These are phyloP conservation scores for Beauveria medogensis DNA, from an alignment of 2,329 filamentous ascomycete species.

Conservation along the genomic window DNA sequence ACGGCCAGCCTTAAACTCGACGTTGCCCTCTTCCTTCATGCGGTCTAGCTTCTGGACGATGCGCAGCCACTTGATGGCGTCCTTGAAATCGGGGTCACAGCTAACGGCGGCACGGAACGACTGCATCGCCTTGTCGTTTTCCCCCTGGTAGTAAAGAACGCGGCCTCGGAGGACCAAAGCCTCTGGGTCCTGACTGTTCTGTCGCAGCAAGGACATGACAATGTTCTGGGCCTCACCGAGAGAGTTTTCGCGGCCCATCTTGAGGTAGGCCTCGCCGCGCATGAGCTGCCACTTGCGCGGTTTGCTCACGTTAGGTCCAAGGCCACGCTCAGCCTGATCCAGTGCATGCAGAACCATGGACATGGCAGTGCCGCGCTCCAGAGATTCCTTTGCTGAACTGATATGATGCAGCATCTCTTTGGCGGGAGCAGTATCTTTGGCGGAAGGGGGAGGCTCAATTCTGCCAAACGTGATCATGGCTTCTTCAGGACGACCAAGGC, in stretches of 20 bases:
- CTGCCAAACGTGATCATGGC: constrained; percentile 74
- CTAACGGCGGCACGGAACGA: constrained; percentile 84
- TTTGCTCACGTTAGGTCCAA: constrained; percentile 67
- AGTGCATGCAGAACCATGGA: constrained; percentile 91
- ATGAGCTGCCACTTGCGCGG: constrained; percentile 92
- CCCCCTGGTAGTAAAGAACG: constrained; percentile 81
- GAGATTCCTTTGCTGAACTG: constrained; percentile 66
- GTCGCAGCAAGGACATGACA: constrained; percentile 76
- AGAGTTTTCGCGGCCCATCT: constrained; percentile 84
- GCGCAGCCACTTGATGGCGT: constrained; percentile 80
- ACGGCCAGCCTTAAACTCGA: constrained; percentile 76
- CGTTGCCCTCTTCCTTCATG: constrained; percentile 90
- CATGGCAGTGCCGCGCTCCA: constrained; percentile 67
- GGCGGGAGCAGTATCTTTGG: constrained; percentile 78
- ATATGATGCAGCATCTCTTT: constrained; percentile 80
- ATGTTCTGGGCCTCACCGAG: constrained; percentile 89
- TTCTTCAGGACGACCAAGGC: constrained; percentile 76
- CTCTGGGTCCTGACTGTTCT: constrained; percentile 88
- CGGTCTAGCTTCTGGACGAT: constrained; percentile 87
- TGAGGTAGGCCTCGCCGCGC: constrained; percentile 83
- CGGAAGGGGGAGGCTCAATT: constrained; percentile 71
- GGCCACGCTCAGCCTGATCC: constrained; percentile 76
- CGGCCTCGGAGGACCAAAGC: constrained; percentile 83
- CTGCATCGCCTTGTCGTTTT: constrained; percentile 89
- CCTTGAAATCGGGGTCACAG: constrained; percentile 85